Conservation (phyloP, 306 rosid genomes). For the Astragalus membranaceus region DNA sequence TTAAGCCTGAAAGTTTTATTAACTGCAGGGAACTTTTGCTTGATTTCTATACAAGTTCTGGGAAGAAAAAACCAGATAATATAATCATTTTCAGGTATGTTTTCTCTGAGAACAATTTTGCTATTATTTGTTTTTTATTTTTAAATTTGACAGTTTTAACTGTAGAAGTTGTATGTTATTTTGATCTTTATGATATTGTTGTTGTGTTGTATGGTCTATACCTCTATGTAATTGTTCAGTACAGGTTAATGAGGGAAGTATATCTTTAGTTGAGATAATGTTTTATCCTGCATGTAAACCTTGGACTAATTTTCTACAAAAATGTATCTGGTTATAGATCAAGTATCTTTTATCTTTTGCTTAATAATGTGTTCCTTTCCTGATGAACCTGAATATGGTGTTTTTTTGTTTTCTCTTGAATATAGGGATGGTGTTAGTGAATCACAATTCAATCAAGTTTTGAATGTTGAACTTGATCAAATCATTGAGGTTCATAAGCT, state of each 20-base stretch:
- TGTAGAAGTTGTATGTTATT: background rate
- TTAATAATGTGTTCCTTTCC: background rate
- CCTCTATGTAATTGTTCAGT: background rate
- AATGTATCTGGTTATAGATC: background rate
- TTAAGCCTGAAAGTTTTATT: constrained; percentile 10
- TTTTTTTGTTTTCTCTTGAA: background rate
- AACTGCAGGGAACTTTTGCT: constrained; percentile 75
- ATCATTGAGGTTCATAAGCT: constrained; percentile 58
- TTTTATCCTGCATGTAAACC: background rate
- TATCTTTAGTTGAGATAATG: background rate
- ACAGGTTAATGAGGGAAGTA: background rate
- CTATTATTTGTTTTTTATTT: background rate
- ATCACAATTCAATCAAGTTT: constrained; percentile 87
- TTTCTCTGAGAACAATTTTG: background rate
- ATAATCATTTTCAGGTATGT: constrained; percentile 84
- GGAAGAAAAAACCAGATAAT: constrained; percentile 81
- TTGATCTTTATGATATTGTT: background rate
- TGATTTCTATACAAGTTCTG: constrained; percentile 79
- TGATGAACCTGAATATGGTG: background rate
- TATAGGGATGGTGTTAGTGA: constrained; percentile 98
- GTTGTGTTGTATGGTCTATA: background rate
- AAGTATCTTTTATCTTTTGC: background rate
- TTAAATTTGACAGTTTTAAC: background rate
- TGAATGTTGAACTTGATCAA: constrained; percentile 76
- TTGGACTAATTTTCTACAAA: background rate